A percentile compares a stretch with the other conserved stretches of the same genome.
phyloP scores from a whole-genome alignment of 176 grass and related monocot genomes.

The Avena eriantha region DNA sequence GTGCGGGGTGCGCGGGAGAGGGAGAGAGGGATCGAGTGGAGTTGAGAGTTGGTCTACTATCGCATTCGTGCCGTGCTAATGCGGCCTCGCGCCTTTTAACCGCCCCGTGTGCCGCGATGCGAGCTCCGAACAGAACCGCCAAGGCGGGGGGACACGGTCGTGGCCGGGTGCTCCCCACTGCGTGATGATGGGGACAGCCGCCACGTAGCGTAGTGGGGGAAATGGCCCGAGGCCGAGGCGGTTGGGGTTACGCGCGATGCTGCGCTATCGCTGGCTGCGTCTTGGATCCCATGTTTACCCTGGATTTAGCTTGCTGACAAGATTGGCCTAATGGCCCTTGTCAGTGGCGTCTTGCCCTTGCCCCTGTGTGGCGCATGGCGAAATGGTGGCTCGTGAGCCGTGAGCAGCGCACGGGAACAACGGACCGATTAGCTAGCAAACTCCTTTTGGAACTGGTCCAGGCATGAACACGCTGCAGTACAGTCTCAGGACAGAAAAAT shows the following conservation, averaged over 20 bases:
- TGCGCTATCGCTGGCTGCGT: constrained; percentile 1
- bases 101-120: not conserved
- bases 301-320: constrained; percentile 34
- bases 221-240: constrained; percentile 11
- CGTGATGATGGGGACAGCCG: constrained; percentile 23
- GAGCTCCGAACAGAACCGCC: constrained; percentile 34
- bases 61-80: constrained; percentile 50
- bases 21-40: not conserved
- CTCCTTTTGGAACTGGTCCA: not conserved
- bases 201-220: constrained; percentile 33
- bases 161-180: not conserved
- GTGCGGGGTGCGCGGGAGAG: constrained; percentile 26
- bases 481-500: not conserved
- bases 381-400: not conserved
- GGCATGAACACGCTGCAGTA: too few relatives aligned
- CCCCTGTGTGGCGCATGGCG: not conserved
- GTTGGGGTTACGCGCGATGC: too few relatives aligned
- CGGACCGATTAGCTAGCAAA: not conserved
- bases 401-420: constrained; percentile 43
- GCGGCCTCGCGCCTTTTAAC: constrained; percentile 50
- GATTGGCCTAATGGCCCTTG: constrained; percentile 26
- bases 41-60: constrained; percentile 44
- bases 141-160: not conserved
- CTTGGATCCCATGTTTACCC: constrained; percentile 3
- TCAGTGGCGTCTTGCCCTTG: not conserved